phyloP scores from a whole-genome alignment of 2,329 filamentous ascomycete species.

The Xylaria digitata region DNA sequence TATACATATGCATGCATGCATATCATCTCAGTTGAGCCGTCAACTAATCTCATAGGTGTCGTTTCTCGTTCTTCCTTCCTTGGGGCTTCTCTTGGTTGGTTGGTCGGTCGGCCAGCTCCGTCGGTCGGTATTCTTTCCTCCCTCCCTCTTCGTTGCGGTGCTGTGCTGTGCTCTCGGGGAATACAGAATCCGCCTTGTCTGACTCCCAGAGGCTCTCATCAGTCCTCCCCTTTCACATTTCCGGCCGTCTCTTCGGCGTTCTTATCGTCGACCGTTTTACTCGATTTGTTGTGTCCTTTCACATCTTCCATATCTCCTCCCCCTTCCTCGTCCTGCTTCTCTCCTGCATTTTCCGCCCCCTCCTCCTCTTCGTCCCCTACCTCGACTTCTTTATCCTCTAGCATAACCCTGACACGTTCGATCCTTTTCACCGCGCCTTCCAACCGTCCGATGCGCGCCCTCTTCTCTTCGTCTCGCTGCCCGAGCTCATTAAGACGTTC shows the following conservation, averaged over 20 bases:
- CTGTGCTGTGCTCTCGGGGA: neutral
- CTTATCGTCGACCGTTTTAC: neutral
- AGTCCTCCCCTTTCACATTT: neutral
- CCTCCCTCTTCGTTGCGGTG: neutral
- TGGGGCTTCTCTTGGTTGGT: neutral
- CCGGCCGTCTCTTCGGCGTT: neutral
- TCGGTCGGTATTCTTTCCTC: neutral
- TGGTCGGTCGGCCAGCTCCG: neutral
- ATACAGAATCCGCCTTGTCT: neutral
- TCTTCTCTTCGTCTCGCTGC: conserved; percentile 76
- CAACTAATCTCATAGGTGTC: neutral
- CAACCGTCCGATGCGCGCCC: conserved; percentile 73
- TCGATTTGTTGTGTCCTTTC: neutral
- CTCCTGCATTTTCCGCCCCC: neutral
- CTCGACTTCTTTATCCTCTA: conserved; percentile 54
- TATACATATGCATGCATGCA: no score
- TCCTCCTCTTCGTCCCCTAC: neutral
- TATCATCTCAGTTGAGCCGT: no score
- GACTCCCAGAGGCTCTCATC: neutral
- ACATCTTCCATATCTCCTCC: neutral
- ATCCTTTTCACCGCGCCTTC: conserved; percentile 78
- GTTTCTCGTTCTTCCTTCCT: neutral
- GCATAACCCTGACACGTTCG: conserved; percentile 73
- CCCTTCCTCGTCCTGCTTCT: neutral
- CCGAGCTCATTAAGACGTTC: conserved; percentile 76